Evolutionary conservation across 371 early-diverging fungal species (phyloP), one percentile per base, ranked within the genome.

Genomic region (Mucor irregularis): DNA sequence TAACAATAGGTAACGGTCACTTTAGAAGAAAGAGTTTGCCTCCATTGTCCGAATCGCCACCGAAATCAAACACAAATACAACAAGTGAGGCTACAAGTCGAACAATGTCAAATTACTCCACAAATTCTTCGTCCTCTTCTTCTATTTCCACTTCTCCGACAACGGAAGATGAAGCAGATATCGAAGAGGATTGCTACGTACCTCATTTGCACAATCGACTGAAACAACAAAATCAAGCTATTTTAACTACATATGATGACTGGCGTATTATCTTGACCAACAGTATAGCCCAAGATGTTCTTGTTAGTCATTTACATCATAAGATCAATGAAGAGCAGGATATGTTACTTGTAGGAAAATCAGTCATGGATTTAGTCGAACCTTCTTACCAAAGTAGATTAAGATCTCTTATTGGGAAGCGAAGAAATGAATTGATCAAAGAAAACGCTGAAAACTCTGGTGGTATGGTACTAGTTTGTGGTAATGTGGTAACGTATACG

Each of bases 151-250:
- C 42, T 16, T 33, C 42, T 10, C 43, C 29, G 30, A 25, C 44
- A 14, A 43, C 43, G 21, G 43, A 39, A 10, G 56, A 53, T 3
- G 26, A 53, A 8, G 43, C 43, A 3, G 30, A 44, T n/a, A 46
- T 45, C 16, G 43, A 57, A 17, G 57, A 49, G 25, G 51, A 58
- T 11, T 16, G 34, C 21, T 49, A 58, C 21, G 59, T 66, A 7
- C 62, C 84, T 30, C 84, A 86, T 51, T 78, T 59, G 13, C 60
- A 59, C 17, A 52, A 59, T 19, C 37, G 60, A 21, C 24, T 53
- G 21, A 59, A 82, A 50, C 86, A 85, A 4, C 82, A 80, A 49
- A 79, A 74, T 38, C 84, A 88, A 52, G 88, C 84, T 26, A 85
- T 84, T 45, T 62, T 85, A 17, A 86, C 88, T 4, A 86, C 85